Conservation (phyloP, 495 filamentous ascomycete species). For the Annulohypoxylon bovei region DNA sequence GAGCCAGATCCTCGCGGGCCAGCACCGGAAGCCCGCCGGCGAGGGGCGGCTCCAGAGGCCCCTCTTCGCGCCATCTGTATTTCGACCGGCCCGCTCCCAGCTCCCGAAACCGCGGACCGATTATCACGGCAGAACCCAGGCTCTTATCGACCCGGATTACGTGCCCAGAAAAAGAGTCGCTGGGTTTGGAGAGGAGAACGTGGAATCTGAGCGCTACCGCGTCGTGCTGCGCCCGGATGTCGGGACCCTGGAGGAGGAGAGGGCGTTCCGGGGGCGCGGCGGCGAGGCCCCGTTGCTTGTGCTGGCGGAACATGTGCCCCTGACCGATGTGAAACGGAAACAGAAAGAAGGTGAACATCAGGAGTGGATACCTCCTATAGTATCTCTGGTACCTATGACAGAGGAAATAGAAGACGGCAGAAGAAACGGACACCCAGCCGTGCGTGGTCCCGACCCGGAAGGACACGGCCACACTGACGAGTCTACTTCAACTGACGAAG, state of each 20-base stretch:
- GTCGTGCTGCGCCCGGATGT: background rate
- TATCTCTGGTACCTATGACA: background rate
- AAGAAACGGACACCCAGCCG: background rate
- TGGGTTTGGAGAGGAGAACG: too few species aligned
- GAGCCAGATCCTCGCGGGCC: conserved; percentile 3
- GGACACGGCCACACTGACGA: too few species aligned
- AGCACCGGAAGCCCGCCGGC: background rate
- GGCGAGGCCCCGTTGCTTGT: background rate
- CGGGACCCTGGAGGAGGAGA: background rate
- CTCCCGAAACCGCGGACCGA: background rate
- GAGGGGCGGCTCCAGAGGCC: background rate
- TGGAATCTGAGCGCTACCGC: background rate
- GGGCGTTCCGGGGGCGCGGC: background rate
- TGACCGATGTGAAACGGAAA: background rate
- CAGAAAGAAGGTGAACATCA: background rate
- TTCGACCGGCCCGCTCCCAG: background rate
- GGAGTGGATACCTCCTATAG: background rate
- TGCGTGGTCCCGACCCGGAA: too few species aligned
- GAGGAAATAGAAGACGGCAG: background rate
- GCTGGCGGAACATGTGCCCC: background rate
- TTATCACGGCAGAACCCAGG: background rate
- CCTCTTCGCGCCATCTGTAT: background rate
- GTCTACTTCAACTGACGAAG: background rate
- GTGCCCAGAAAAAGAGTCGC: background rate
- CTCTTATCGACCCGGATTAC: background rate